These are phyloP conservation scores for Cicer bijugum DNA, from an alignment of 306 rosid species.

Conservation along the genomic window DNA sequence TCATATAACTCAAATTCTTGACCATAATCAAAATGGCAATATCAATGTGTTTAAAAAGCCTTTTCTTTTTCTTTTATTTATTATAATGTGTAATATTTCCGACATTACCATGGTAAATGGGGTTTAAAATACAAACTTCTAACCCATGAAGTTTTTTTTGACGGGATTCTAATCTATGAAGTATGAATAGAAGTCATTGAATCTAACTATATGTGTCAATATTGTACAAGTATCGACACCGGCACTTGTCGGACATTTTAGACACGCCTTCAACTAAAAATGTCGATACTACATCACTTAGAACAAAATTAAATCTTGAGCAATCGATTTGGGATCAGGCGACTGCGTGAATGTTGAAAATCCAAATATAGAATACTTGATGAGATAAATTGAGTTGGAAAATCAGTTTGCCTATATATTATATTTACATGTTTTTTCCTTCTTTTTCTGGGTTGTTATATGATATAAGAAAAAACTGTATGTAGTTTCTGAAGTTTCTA, in stretches of 20 bases:
- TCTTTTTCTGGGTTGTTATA: not conserved
- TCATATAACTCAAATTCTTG: not conserved
- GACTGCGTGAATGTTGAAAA: not conserved
- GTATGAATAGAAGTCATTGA: not conserved
- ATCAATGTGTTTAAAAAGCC: conserved; percentile 15
- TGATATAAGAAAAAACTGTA: not conserved
- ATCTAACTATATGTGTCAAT: not conserved
- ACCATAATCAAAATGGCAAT: no score
- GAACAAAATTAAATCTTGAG: not conserved
- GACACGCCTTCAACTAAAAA: not conserved
- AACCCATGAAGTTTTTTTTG: no score
- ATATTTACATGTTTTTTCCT: not conserved
- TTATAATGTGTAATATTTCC: not conserved
- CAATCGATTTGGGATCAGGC: not conserved
- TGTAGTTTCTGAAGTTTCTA: conserved; percentile 14
- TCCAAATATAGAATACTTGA: not conserved
- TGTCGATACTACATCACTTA: not conserved
- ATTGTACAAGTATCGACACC: not conserved
- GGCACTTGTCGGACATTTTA: not conserved
- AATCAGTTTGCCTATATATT: not conserved
- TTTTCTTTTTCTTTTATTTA: not conserved
- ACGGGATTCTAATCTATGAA: no score
- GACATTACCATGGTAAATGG: no score
- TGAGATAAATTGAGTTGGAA: conserved; percentile 21
- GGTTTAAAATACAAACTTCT: no score